Evolutionary conservation across 225 moss, liverwort and hornwort species (phyloP), one percentile per base, ranked within the genome.

Genomic region (Physcomitrium patens): DNA sequence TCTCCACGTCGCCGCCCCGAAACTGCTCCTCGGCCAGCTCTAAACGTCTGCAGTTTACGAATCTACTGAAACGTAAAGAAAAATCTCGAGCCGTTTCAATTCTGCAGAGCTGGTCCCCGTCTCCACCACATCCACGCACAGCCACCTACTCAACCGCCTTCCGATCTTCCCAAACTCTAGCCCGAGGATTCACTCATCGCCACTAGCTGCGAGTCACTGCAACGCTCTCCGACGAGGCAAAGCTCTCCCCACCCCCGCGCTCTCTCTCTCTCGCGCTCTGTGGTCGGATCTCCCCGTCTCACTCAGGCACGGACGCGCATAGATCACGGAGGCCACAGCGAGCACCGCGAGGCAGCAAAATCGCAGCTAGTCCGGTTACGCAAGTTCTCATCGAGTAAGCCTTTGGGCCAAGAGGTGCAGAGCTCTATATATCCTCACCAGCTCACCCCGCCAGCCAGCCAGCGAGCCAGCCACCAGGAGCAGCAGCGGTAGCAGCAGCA

Each of bases 351-450:
- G 31, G 7, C 31, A 37, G 31, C 31, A 4, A 37, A 37, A 2
- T 37, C 1, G 31, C 4, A 7, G 31, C 4, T 37, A 37, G 31
- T 37, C 31, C 31, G 31, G 31, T 37, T 37, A 37, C 31, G 31
- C 31, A 37, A 37, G 31, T 37, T 46, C 48, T n/a, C 59, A 59
- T 16, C 17, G 58, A 70, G 70, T 53, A 52, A 74, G 73, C 74
- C 44, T 26, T 65, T n/a, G 54, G 12, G 65, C n/a, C n/a, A 19
- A 27, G 65, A 0, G 46, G 27, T 27, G 1, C 24, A 10, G 12
- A 44, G 65, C 9, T 27, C 65, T 56, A 65, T 74, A 74, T 74
- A 74, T 26, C 45, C 31, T 14, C 63, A 50, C 12, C 49, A 49
- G 12, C 12, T 49, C 15, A 49, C 49, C 12, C 12, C 1, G 12